Evolutionary conservation across 306 rosid species (phyloP).

Genomic region (Amphicarpaea edgeworthii): DNA sequence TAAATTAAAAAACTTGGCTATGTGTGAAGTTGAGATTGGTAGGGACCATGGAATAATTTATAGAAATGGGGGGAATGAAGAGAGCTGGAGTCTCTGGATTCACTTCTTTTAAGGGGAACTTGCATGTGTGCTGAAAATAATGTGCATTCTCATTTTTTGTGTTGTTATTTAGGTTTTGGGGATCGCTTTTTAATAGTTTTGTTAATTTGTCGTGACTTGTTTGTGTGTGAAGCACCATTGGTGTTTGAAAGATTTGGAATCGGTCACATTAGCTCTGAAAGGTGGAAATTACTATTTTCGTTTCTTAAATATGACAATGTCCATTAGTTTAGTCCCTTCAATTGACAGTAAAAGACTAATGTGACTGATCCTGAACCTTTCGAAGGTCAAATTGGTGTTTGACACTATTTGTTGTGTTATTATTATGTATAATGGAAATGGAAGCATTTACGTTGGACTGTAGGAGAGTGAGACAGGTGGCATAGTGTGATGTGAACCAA

Average conservation of each 20-base stretch:
- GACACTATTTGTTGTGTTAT: background rate
- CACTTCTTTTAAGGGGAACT: background rate
- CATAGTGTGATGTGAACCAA: background rate
- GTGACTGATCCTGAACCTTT: background rate
- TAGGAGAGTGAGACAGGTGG: background rate
- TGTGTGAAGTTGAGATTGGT: background rate
- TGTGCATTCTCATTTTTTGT: constrained; percentile 25
- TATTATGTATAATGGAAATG: background rate
- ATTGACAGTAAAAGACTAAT: background rate
- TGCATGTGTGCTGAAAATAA: background rate
- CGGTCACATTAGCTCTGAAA: background rate
- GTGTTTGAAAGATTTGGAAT: background rate
- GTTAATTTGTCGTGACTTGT: background rate
- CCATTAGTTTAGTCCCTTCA: background rate
- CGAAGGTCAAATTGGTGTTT: background rate
- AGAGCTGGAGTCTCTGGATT: constrained; percentile 17
- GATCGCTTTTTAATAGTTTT: background rate
- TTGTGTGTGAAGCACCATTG: background rate
- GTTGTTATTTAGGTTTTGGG: constrained; percentile 16
- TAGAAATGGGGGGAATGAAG: background rate
- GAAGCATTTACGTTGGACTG: background rate
- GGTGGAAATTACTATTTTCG: background rate
- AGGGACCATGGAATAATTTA: background rate
- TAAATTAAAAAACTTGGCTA: background rate
- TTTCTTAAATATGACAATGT: background rate